phyloP scores from a whole-genome alignment of 148 eudicot genomes.

The Drosera capensis region DNA sequence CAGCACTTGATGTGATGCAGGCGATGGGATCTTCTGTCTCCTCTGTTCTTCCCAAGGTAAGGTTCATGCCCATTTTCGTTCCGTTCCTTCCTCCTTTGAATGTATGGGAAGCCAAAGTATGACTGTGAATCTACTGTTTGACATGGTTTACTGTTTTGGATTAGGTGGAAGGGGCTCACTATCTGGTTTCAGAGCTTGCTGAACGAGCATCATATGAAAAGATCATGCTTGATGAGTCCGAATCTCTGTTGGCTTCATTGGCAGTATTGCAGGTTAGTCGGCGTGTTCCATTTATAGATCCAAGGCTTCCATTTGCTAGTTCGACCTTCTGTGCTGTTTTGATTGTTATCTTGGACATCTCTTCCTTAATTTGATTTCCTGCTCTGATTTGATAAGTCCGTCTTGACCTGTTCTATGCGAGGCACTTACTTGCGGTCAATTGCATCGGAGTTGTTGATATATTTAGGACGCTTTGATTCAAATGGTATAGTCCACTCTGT shows the following conservation, averaged over 20 bases:
- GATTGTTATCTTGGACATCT: background rate
- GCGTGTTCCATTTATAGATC: background rate
- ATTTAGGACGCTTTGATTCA: background rate
- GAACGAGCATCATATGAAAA: slow-evolving; percentile 55
- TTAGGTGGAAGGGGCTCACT: slow-evolving; percentile 66
- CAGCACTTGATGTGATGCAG: slow-evolving; percentile 81
- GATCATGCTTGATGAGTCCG: slow-evolving; percentile 78
- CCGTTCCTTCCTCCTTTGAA: background rate
- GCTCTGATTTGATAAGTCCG: no score
- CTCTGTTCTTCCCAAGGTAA: slow-evolving; percentile 49
- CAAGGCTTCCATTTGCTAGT: background rate
- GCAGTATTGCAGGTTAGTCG: slow-evolving; percentile 77
- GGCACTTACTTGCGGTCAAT: no score
- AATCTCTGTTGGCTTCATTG: slow-evolving; percentile 47
- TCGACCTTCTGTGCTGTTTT: background rate
- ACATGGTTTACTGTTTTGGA: no score
- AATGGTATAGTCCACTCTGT: no score
- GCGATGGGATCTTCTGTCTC: slow-evolving; percentile 61
- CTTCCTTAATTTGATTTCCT: background rate
- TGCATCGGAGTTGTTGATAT: background rate
- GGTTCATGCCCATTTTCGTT: slow-evolving; percentile 6
- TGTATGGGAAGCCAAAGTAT: background rate
- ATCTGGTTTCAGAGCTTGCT: slow-evolving; percentile 71
- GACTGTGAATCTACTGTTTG: background rate
- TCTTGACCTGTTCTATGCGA: no score